These are phyloP conservation scores for Pilobolus umbonatus DNA, from an alignment of 192 early-diverging fungal genomes.

Conservation along the genomic window DNA sequence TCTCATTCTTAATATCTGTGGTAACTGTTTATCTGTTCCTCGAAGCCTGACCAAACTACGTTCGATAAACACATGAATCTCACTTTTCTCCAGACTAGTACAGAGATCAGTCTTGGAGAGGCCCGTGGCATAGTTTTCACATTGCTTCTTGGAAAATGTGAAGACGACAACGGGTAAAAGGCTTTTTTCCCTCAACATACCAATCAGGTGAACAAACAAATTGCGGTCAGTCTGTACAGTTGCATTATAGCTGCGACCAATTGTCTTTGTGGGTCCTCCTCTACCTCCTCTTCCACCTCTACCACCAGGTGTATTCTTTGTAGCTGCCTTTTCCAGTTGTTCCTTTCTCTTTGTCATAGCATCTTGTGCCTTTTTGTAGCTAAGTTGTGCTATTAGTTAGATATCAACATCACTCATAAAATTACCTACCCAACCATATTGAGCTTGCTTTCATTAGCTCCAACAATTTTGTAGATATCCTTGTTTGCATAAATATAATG, in stretches of 20 bases:
- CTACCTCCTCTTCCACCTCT: conserved; percentile 42
- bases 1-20: conserved; percentile 82
- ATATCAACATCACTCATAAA: neutral
- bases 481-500: conserved; percentile 87
- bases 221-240: conserved; percentile 58
- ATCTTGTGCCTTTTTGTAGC: conserved; percentile 74
- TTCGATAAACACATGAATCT: conserved; percentile 87
- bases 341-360: conserved; percentile 62
- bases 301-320: conserved; percentile 26
- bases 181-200: conserved; percentile 64
- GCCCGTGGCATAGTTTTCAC: conserved; percentile 83
- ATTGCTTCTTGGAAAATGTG: conserved; percentile 92
- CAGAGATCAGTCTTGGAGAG: conserved; percentile 82
- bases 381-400: conserved; percentile 3
- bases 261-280: conserved; percentile 35
- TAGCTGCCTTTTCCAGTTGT: conserved; percentile 32
- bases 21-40: conserved; percentile 78
- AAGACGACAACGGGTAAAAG: conserved; percentile 91
- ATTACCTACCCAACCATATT: conserved; percentile 37
- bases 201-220: conserved; percentile 77
- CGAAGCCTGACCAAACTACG: conserved; percentile 74
- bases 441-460: conserved; percentile 63
- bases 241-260: conserved; percentile 31
- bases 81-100: conserved; percentile 69
- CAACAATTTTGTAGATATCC: conserved; percentile 88